Evolutionary conservation across 306 rosid genomes (phyloP).

Genomic region (Dalbergia oliveri): DNA sequence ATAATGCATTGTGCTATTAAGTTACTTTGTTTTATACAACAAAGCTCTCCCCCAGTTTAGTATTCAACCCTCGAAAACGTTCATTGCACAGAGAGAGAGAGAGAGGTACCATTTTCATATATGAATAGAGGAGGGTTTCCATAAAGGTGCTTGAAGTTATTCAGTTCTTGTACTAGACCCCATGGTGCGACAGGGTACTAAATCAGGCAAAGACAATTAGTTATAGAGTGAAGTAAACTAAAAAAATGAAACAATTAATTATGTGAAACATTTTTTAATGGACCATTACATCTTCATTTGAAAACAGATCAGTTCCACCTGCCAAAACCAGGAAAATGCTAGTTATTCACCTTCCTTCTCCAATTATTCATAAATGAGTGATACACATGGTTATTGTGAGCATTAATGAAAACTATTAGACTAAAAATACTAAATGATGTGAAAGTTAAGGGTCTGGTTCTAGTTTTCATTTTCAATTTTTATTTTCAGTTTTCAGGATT

Average conservation of each 20-base stretch:
- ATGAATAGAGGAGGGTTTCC: conserved; percentile 71
- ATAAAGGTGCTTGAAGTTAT: conserved; percentile 62
- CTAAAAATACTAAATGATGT: not conserved
- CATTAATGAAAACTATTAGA: not conserved
- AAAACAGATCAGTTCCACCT: conserved; percentile 32
- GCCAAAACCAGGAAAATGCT: conserved; percentile 41
- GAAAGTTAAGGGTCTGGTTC: no score
- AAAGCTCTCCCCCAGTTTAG: not conserved
- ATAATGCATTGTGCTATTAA: not conserved
- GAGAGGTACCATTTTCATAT: conserved; percentile 70
- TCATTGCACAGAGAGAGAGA: conserved; percentile 3
- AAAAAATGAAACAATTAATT: not conserved
- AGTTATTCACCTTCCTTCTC: not conserved
- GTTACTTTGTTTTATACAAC: not conserved
- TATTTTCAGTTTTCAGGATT: no score
- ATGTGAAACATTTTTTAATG: not conserved
- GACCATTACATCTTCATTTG: conserved; percentile 52
- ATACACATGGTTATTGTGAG: not conserved
- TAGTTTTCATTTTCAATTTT: no score
- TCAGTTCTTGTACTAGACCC: conserved; percentile 56
- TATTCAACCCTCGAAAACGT: not conserved
- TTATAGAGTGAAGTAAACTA: conserved; percentile 10
- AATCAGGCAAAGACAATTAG: conserved; percentile 30
- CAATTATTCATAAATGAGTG: not conserved
- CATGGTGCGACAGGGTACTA: conserved; percentile 49